A percentile compares a stretch with the other conserved stretches of the same genome.
Conservation (phyloP, 345 rosid species). For the Erucastrum elatum region DNA sequence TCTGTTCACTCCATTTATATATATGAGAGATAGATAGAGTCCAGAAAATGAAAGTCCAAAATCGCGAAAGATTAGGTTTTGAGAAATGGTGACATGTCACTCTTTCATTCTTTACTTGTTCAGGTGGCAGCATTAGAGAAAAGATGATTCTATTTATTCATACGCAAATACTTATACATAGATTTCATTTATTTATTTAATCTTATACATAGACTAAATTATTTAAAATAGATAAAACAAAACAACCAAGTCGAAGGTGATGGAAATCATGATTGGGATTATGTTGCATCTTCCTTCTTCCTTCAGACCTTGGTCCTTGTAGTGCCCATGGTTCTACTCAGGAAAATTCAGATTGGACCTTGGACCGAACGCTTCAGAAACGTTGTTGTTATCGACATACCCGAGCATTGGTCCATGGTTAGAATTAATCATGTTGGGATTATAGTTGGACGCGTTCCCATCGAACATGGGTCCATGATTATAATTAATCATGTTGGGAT, state of each 20-base stretch:
- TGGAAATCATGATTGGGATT: neutral
- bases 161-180: neutral
- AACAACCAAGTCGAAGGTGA: neutral
- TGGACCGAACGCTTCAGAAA: neutral
- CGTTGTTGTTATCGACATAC: neutral
- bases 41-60: too few species aligned
- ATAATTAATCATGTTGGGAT: neutral
- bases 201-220: neutral
- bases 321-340: neutral
- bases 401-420: conserved; percentile 3
- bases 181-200: too few species aligned
- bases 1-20: too few species aligned
- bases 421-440: neutral
- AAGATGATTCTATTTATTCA: neutral
- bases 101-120: too few species aligned
- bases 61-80: too few species aligned
- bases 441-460: neutral
- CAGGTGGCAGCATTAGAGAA: too few species aligned
- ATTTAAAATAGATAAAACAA: neutral
- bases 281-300: neutral
- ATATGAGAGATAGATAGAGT: too few species aligned
- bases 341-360: neutral
- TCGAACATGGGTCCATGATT: neutral
- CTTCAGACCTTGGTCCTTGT: neutral
- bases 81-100: too few species aligned